Base-by-base conservation (phyloP, 2,329 filamentous ascomycete species). In the Emmonsiellopsis sp. region DNA sequence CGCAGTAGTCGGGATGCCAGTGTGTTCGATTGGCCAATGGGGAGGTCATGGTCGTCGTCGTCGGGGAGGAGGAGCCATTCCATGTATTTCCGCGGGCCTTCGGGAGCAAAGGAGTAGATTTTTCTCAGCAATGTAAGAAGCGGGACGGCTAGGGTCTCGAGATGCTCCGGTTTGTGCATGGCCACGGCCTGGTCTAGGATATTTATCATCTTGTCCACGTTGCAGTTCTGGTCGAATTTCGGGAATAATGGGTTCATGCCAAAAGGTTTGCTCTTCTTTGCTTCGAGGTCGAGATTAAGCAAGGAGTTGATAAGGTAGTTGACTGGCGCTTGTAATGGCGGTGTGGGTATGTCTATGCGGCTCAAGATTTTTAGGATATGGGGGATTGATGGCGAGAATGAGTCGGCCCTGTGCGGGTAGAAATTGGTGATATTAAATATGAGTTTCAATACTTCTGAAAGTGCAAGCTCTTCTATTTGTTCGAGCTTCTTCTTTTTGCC, bases 381-480 rank as follows among this genome's bases (percentile, higher is more conserved):
- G 9, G 83, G 78, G 42, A 94, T 78, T 2, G 85, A 82, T 21
- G 79, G 73, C 1, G 82, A 82, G 64, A 96, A 94, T 0, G 75
- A 71, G 0, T 74, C 67, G 4, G 73, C 70, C 31, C 85, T 76
- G 42, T 84, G 77, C 3, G 83, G 81, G 62, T 85, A 86, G 62
- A 84, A 83, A 61, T 91, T 84, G 1, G 86, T 87, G 51, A 95
- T 77, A 68, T 96, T 96, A 76, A 94, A 97, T 50, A 95, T 72
- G 42, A 97, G 77, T 64, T 95, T 96, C 49, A 93, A 74, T 0
- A 87, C 92, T 68, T 97, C 92, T 7, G 77, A 78, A 39, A 97
- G 76, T 0, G 91, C 89, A 81, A 92, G 83, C 55, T 86, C 83
- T 58, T 86, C 83, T 78, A 91, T 67, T 53, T 66, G 63, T 3